Evolutionary conservation across 2,329 filamentous ascomycete genomes (phyloP).

Genomic region (Venturia nashicola): DNA sequence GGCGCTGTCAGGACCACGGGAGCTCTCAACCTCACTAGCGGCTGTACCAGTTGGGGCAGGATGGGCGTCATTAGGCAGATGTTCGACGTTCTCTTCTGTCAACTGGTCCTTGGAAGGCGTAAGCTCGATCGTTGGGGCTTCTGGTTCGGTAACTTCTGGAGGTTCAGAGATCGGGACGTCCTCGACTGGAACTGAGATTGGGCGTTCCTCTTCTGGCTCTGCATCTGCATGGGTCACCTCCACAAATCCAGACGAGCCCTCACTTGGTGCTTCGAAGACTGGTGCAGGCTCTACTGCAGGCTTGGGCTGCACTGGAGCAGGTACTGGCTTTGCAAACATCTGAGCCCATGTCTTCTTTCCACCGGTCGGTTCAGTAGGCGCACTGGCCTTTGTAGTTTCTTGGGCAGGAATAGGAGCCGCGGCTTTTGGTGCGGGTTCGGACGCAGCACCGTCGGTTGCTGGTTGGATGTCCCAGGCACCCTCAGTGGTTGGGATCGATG

Average conservation of each 20-base stretch:
- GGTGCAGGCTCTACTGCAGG: slow-evolving; percentile 17
- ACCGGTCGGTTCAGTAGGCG: slow-evolving; percentile 13
- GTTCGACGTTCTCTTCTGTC: slow-evolving; percentile 85
- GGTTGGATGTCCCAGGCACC: slow-evolving; percentile 45
- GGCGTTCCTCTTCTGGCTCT: slow-evolving; percentile 27
- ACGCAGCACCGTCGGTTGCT: slow-evolving; percentile 19
- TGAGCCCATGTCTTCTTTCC: slow-evolving; percentile 39
- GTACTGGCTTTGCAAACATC: slow-evolving; percentile 37
- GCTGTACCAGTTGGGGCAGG: slow-evolving; percentile 70
- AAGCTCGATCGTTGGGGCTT: slow-evolving; percentile 33
- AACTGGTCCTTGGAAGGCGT: slow-evolving; percentile 68
- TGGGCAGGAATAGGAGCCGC: not conserved
- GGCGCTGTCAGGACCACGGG: slow-evolving; percentile 56
- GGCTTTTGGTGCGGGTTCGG: slow-evolving; percentile 8
- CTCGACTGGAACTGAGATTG: slow-evolving; percentile 13
- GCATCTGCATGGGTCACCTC: slow-evolving; percentile 24
- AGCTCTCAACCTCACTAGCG: slow-evolving; percentile 80
- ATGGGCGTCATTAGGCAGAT: slow-evolving; percentile 65
- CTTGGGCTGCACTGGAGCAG: slow-evolving; percentile 22
- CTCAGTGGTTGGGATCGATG: slow-evolving; percentile 60
- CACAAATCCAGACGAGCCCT: slow-evolving; percentile 14
- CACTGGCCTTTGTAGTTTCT: not conserved
- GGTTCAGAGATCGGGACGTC: slow-evolving; percentile 16
- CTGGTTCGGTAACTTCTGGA: slow-evolving; percentile 15
- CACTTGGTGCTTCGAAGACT: slow-evolving; percentile 25